Base-by-base conservation (phyloP, 2,329 filamentous ascomycete species). In the Hymenoscyphus salicellus region DNA sequence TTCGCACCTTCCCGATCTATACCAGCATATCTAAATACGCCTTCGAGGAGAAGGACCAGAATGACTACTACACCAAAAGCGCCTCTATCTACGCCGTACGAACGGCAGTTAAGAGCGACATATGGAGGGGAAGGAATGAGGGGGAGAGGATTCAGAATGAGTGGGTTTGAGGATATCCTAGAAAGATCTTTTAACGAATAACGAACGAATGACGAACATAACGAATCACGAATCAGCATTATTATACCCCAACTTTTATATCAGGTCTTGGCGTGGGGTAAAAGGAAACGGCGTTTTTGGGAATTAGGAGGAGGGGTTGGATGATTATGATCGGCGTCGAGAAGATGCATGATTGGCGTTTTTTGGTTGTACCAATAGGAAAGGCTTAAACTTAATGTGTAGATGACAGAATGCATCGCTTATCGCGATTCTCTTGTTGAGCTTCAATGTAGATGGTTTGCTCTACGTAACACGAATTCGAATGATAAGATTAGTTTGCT, bases 51-150 rank as follows among this genome's bases (percentile, higher is more conserved):
- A 76, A 81, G 79, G 2, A 69, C 71, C 56, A 69, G 72, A 57
- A 78, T 81, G 3, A 74, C 80, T 8, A 82, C 79, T 3, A 82
- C 79, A 4, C 80, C 80, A 3, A 74, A 75, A 62, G 79, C 75
- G 17, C 78, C 79, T 16, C 71, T 81, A 6, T 78, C 80, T 6
- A 78, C 78, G 0, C 77, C 80, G n/a, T 73, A 81, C n/a, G 77
- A 79, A 64, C 71, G 74, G 30, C 75, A 77, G 41, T 70, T 77
- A 2, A 72, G 75, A 49, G 72, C 70, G 55, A 70, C 72, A 43
- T 74, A 71, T 64, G 66, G 70, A 23, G 32, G 16, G 65, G 65
- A 28, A 68, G 46, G 46, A 67, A 62, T 71, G 70, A 63, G 69
- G 64, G 23, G 61, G 71, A 55, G 36, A 6, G 28, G 28, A 11